Base-by-base conservation (phyloP, 176 grass and related monocot genomes). In the Phoenix roebelenii region DNA sequence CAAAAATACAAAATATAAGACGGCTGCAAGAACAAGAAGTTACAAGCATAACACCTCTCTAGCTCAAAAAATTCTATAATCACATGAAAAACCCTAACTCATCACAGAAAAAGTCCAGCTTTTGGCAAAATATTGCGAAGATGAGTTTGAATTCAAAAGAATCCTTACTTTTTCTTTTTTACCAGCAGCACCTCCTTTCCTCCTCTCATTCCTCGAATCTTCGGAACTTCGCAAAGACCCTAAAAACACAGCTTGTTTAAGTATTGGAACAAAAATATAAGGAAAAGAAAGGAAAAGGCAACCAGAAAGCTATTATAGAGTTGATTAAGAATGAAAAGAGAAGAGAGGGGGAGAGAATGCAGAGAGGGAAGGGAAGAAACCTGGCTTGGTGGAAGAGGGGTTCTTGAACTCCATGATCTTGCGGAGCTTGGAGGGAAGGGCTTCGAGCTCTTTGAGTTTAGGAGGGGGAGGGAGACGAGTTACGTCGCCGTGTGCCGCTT, bases 361-460 rank as follows among this genome's bases (percentile, higher is more conserved):
- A 59, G 7, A 18, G 52, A 35, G 5, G 7, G 23, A 69, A 57
- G 35, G 7, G 35, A 44, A 44, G 35, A 44, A 9, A 44, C 35
- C 35, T 44, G 35, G 35, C 35, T 12, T 64, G 55, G 3, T 5
- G 17, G 59, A 49, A 17, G 65, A n/a, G 52, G 17, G 23, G 69
- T 76, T 85, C 78, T 80, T 85, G 63, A 98, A 61, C 49, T 81
- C 76, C 72, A 98, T 92, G 16, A 98, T 76, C 69, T 71, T 82
- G 73, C 93, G 82, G 57, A 92, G 87, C 67, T 92, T 92, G 66
- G 84, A 89, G 14, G 82, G 87, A 66, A 92, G 64, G 49, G 78
- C 87, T 54, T 98, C 87, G 49, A 98, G 70, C 66, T 98, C 93
- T 66, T 69, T 73, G 49, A 76, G 58, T 61, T 83, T 98, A 4